Evolutionary conservation across 192 early-diverging fungal genomes (phyloP).

Genomic region (Entophlyctis helioformis): DNA sequence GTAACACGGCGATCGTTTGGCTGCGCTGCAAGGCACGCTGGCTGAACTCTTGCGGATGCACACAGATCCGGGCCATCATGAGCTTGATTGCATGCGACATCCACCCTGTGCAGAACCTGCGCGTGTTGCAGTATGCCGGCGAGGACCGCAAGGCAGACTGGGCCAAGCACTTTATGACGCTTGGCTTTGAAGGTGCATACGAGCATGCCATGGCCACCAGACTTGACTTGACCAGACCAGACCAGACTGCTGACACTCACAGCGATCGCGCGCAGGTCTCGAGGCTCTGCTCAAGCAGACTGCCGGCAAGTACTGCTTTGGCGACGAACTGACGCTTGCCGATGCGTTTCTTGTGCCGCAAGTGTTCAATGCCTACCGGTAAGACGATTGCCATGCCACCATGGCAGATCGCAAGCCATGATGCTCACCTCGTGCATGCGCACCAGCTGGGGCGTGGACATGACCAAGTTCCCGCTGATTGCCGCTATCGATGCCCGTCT

Average conservation of each 20-base stretch:
- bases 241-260: not conserved
- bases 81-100: conserved; percentile 67
- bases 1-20: conserved; percentile 14
- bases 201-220: too few species aligned
- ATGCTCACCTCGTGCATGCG: too few species aligned
- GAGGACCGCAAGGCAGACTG: conserved; percentile 38
- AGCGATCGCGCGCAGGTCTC: conserved; percentile 25
- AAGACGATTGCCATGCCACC: not conserved
- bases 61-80: conserved; percentile 56
- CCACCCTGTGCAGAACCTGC: conserved; percentile 78
- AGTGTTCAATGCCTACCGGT: conserved; percentile 65
- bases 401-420: not conserved
- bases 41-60: not conserved
- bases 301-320: conserved; percentile 64
- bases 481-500: conserved; percentile 35
- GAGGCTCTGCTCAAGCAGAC: conserved; percentile 52
- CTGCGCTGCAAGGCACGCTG: not conserved
- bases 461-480: conserved; percentile 59
- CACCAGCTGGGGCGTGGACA: conserved; percentile 52
- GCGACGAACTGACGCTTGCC: conserved; percentile 72
- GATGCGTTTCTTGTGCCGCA: conserved; percentile 73
- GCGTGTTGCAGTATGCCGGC: conserved; percentile 52
- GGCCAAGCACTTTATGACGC: conserved; percentile 39
- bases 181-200: conserved; percentile 49
- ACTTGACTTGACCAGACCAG: not conserved